Evolutionary conservation across 129 eudicot genomes (phyloP), one percentile per base, ranked within the genome.

Genomic region (Lactuca sativa): DNA sequence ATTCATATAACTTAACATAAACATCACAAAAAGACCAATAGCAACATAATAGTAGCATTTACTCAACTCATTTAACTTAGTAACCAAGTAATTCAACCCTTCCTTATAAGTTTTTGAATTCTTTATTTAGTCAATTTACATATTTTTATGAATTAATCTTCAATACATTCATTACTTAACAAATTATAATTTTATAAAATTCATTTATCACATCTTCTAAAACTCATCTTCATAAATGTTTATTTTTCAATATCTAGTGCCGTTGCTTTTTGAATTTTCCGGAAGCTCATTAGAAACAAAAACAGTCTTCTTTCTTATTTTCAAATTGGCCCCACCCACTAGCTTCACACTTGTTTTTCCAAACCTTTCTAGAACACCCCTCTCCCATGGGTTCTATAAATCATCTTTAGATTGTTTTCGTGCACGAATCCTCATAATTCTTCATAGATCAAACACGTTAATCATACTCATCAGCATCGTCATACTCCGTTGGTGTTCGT

Each of bases 351-450:
- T 41, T 44, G n/a, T 56, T 6, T 72, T 65, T 65, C 78, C 3
- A 74, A 65, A 56, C 4, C 67, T 49, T 75, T 75, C 79, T 67
- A 67, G 79, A 75, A 75, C 74, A 66, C 65, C 41, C 74, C 56
- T 31, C 32, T 12, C 49, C 57, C 60, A 44, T 30, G 13, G 13
- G 55, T 63, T 47, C 73, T 44, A 62, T 51, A 55, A 74, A 72
- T 6, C 52, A 40, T 61, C 70, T 34, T 30, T 51, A 49, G 15
- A 43, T n/a, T 74, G 31, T 18, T 56, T 64, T 38, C 76, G 31
- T 37, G 58, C 25, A 33, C 67, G 66, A 62, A 59, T 58, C 67
- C 74, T 69, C 44, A 37, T 37, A 61, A 44, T 30, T 59, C 18
- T 34, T 7, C 31, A 15, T 44, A n/a, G 21, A 51, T 14, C 12